These are phyloP conservation scores for Verruconis gallopava DNA, from an alignment of 2,329 filamentous ascomycete genomes.

Conservation along the genomic window DNA sequence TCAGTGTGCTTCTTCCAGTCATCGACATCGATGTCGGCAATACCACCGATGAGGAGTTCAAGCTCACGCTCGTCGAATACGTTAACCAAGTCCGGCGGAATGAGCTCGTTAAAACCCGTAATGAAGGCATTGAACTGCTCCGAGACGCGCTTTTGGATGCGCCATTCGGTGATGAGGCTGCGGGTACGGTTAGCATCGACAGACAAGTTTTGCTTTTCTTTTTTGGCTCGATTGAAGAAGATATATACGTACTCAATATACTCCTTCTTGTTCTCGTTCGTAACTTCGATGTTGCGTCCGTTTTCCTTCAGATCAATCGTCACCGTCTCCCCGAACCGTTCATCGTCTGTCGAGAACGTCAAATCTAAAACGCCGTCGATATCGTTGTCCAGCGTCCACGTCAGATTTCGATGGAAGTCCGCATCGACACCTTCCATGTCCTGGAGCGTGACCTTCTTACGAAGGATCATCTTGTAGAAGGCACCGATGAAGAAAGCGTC, in stretches of 20 bases:
- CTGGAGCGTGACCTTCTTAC: conserved; percentile 78
- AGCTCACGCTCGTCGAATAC: conserved; percentile 97
- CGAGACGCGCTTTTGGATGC: conserved; percentile 94
- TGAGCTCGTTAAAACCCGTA: conserved; percentile 92
- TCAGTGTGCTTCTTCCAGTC: conserved; percentile 99
- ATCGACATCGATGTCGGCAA: conserved; percentile 98
- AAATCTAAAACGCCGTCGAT: conserved; percentile 90
- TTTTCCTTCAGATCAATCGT: conserved; percentile 88
- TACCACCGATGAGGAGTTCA: conserved; percentile 92
- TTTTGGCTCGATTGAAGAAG: background rate
- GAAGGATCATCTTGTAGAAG: conserved; percentile 97
- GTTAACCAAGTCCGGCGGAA: conserved; percentile 90
- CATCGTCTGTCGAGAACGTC: conserved; percentile 94
- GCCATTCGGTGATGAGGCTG: conserved; percentile 93
- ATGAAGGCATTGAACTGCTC: conserved; percentile 99
- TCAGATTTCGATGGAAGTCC: conserved; percentile 89
- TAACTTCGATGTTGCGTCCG: conserved; percentile 86
- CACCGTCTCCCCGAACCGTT: conserved; percentile 87
- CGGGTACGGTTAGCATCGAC: conserved; percentile 10
- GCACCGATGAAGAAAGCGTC: conserved; percentile 99
- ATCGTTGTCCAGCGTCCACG: conserved; percentile 97
- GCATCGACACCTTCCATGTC: conserved; percentile 99
- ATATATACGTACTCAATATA: conserved; percentile 65
- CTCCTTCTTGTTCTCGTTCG: conserved; percentile 97
- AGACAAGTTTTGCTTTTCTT: too few species aligned